Conservation (phyloP, 768 basidiomycete species). For the Mycena filopes region DNA sequence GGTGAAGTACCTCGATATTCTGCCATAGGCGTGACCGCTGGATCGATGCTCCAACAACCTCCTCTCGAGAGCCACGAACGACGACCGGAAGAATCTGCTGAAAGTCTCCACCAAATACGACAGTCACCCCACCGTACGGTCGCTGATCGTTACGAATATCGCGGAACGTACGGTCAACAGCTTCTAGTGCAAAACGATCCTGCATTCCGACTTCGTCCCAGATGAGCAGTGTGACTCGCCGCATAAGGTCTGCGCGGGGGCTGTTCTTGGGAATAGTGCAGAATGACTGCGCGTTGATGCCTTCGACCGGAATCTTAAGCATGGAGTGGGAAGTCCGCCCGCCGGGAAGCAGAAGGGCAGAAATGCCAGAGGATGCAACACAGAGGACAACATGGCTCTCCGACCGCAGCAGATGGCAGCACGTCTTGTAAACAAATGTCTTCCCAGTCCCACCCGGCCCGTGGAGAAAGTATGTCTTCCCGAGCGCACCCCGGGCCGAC, state of each 20-base stretch:
- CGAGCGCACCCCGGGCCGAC: conserved; percentile 34
- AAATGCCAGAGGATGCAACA: conserved; percentile 61
- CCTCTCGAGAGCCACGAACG: conserved; percentile 41
- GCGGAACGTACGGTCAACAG: conserved; percentile 44
- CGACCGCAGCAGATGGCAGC: conserved; percentile 38
- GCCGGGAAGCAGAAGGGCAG: conserved; percentile 54
- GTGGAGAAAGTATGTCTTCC: conserved; percentile 52
- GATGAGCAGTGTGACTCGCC: conserved; percentile 42
- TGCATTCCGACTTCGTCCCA: conserved; percentile 53
- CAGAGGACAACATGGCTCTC: conserved; percentile 50
- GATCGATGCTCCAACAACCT: conserved; percentile 49
- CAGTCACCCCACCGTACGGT: conserved; percentile 48
- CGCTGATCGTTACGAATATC: conserved; percentile 38
- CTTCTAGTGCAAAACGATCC: conserved; percentile 43
- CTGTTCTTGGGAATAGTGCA: conserved; percentile 44
- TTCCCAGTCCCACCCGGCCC: conserved; percentile 59
- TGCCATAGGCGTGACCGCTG: conserved; percentile 49
- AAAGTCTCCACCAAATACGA: too few relatives aligned
- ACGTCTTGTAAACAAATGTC: conserved; percentile 55
- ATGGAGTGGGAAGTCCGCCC: conserved; percentile 60
- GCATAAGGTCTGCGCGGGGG: conserved; percentile 40
- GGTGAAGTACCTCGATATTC: conserved; percentile 37
- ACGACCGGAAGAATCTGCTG: conserved; percentile 55
- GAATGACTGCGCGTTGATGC: conserved; percentile 22
- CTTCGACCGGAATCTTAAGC: conserved; percentile 57